Percentiles rank a stretch among this genome's conserved stretches.
These are phyloP conservation scores for Pelargonium fulgidum DNA, from an alignment of 441 rosid genomes.

Conservation along the genomic window DNA sequence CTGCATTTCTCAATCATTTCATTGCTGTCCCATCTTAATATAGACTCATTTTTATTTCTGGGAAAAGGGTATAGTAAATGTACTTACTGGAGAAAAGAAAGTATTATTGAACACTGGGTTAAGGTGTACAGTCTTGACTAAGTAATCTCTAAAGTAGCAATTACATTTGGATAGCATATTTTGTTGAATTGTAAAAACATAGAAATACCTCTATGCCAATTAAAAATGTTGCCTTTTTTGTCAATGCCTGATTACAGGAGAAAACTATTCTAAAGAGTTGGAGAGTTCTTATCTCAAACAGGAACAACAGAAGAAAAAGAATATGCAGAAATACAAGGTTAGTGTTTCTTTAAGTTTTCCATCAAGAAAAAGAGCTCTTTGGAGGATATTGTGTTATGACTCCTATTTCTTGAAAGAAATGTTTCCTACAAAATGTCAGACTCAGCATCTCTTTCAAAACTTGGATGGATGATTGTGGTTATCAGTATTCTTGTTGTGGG, in stretches of 20 bases:
- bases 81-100: too few relatives aligned
- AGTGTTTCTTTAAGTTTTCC: slow-evolving; percentile 19
- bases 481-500: neutral
- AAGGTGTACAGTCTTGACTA: neutral
- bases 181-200: neutral
- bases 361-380: neutral
- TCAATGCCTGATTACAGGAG: slow-evolving; percentile 29
- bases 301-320: slow-evolving; percentile 53
- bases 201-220: neutral
- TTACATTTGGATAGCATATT: neutral
- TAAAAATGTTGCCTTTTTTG: slow-evolving; percentile 6
- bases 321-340: slow-evolving; percentile 63
- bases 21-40: neutral
- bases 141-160: neutral
- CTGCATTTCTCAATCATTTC: neutral
- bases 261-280: slow-evolving; percentile 33
- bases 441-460: neutral
- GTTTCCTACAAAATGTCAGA: neutral
- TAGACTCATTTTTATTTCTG: too few relatives aligned
- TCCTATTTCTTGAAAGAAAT: neutral
- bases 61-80: too few relatives aligned
- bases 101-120: too few relatives aligned
- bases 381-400: neutral
- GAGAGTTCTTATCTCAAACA: slow-evolving; percentile 54
- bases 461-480: slow-evolving; percentile 1